These are phyloP conservation scores for Cicer yamashitae DNA, from an alignment of 306 rosid species.

Conservation along the genomic window DNA sequence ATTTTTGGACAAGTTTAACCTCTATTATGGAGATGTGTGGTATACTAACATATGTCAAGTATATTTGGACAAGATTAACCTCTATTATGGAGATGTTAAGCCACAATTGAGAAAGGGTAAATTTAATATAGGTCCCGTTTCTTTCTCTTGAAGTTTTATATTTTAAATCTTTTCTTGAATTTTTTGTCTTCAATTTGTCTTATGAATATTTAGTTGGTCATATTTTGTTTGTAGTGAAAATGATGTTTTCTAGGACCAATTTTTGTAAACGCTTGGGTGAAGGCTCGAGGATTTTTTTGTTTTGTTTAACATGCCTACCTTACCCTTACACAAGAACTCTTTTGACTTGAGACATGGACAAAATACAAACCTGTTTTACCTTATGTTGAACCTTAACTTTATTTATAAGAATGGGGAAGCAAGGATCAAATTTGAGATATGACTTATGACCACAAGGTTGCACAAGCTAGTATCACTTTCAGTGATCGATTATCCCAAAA, in stretches of 20 bases:
- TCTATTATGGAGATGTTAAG: conserved; percentile 3
- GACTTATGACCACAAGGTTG: no score
- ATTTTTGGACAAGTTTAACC: not conserved
- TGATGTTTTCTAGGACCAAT: not conserved
- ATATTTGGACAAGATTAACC: not conserved
- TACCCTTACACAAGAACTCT: not conserved
- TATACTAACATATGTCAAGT: not conserved
- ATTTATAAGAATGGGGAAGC: no score
- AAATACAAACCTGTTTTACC: not conserved
- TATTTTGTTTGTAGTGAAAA: not conserved
- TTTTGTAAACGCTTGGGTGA: not conserved
- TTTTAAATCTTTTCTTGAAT: not conserved
- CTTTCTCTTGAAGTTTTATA: not conserved
- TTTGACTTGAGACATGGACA: not conserved
- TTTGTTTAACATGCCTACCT: not conserved
- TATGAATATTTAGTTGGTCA: not conserved
- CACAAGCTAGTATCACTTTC: no score
- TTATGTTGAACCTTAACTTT: not conserved
- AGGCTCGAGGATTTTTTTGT: not conserved
- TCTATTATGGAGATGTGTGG: not conserved
- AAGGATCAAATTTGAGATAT: no score
- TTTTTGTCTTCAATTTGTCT: not conserved
- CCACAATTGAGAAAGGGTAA: not conserved
- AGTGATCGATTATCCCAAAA: no score
- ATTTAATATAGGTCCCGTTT: not conserved